phyloP scores from a whole-genome alignment of 2,329 filamentous ascomycete genomes.

The Cercospora sp. region DNA sequence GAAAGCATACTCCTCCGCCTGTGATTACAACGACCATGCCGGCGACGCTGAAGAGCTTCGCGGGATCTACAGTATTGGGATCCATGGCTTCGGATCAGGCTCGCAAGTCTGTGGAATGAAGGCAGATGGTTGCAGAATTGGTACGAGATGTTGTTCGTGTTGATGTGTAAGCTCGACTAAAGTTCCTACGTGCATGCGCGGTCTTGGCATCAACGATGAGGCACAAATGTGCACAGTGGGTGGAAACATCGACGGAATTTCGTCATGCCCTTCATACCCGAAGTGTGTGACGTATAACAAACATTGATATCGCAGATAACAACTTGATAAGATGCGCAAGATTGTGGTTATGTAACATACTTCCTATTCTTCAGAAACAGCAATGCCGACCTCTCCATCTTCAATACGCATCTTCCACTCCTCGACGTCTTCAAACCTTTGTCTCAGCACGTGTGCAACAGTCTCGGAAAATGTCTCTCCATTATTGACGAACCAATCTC shows the following conservation, averaged over 20 bases:
- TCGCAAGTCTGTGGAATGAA: no score
- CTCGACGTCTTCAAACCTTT: slow-evolving; percentile 54
- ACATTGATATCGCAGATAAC: background rate
- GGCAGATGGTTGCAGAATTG: no score
- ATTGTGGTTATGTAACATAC: background rate
- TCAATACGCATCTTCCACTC: slow-evolving; percentile 65
- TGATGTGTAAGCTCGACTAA: background rate
- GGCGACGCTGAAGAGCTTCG: slow-evolving; percentile 52
- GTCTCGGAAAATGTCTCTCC: slow-evolving; percentile 64
- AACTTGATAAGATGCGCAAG: background rate
- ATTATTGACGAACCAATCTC: slow-evolving; percentile 64
- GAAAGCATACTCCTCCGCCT: slow-evolving; percentile 54
- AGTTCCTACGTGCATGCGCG: background rate
- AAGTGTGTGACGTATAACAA: background rate
- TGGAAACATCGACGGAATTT: background rate
- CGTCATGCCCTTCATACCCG: background rate
- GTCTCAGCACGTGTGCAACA: slow-evolving; percentile 56
- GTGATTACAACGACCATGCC: slow-evolving; percentile 56
- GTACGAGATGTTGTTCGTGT: no score
- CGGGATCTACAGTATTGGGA: slow-evolving; percentile 20
- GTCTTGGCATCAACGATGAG: background rate
- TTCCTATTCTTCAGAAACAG: slow-evolving; percentile 31
- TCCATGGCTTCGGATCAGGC: slow-evolving; percentile 8
- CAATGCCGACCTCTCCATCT: slow-evolving; percentile 70
- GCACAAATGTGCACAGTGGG: background rate